Percentiles rank a stretch among this genome's conserved stretches.
Evolutionary conservation across 1,139 yeast species (phyloP).

Genomic region (Hemisphaericaspora xylofermentans): DNA sequence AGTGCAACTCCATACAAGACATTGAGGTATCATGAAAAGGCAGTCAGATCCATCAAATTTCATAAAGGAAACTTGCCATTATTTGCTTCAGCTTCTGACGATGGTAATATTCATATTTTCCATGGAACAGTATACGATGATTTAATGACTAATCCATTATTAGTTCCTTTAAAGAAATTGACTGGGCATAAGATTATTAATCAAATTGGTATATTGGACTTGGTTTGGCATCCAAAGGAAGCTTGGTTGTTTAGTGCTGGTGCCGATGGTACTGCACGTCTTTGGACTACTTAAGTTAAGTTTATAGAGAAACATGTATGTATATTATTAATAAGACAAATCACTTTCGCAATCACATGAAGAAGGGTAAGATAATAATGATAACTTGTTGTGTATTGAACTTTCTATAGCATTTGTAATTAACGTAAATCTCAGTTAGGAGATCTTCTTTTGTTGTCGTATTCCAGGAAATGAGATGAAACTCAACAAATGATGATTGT

Average conservation of each 20-base stretch:
- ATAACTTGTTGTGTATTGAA: too few relatives aligned
- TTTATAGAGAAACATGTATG: background rate
- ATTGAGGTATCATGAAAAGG: constrained; percentile 89
- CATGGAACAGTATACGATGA: constrained; percentile 97
- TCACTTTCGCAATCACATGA: too few relatives aligned
- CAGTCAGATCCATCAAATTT: constrained; percentile 84
- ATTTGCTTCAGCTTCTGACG: constrained; percentile 96
- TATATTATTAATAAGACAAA: constrained; percentile 3
- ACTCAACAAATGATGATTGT: constrained; percentile 17
- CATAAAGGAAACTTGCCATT: constrained; percentile 85
- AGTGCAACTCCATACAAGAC: constrained; percentile 92
- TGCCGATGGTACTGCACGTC: constrained; percentile 93
- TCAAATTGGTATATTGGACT: constrained; percentile 85
- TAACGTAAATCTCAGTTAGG: background rate
- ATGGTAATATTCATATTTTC: constrained; percentile 90
- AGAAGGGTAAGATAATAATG: too few relatives aligned
- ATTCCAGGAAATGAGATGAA: constrained; percentile 18
- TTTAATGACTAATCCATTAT: constrained; percentile 88
- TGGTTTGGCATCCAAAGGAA: constrained; percentile 96
- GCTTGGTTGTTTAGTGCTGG: constrained; percentile 99
- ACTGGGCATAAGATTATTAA: constrained; percentile 84
- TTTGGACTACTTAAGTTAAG: constrained; percentile 86
- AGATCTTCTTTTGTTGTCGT: too few relatives aligned
- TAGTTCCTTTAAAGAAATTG: constrained; percentile 93
- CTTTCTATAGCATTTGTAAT: too few relatives aligned